Percentiles rank a stretch among this genome's conserved stretches.
Conservation (phyloP, 1,284 basidiomycete species). For the Waitea zeae region DNA sequence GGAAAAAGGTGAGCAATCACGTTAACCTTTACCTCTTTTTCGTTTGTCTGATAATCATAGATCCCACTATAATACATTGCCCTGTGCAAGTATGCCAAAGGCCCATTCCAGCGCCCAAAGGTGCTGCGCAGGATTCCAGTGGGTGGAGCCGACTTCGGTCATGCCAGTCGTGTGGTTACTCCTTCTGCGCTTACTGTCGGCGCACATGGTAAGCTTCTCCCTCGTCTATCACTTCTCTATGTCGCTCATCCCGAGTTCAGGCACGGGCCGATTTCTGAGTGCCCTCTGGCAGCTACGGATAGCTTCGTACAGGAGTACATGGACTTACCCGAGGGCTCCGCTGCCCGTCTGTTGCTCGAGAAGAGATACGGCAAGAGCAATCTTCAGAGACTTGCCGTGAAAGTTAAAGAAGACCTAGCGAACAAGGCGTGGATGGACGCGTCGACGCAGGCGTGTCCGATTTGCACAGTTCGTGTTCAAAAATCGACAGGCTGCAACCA, state of each 20-base stretch:
- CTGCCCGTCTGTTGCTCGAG: slow-evolving; percentile 32
- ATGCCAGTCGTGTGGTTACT: slow-evolving; percentile 47
- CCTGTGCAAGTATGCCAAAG: slow-evolving; percentile 58
- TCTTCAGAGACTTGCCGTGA: slow-evolving; percentile 34
- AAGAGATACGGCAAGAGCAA: slow-evolving; percentile 39
- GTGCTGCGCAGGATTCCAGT: slow-evolving; percentile 26
- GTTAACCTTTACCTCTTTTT: background rate
- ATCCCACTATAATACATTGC: slow-evolving; percentile 61
- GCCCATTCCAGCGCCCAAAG: slow-evolving; percentile 35
- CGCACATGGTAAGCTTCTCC: slow-evolving; percentile 38
- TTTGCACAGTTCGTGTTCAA: slow-evolving; percentile 51
- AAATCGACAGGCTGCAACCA: slow-evolving; percentile 65
- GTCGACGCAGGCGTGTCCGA: slow-evolving; percentile 53
- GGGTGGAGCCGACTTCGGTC: slow-evolving; percentile 53
- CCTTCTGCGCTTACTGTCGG: slow-evolving; percentile 60
- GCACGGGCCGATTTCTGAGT: slow-evolving; percentile 58
- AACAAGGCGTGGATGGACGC: slow-evolving; percentile 46
- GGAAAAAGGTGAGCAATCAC: slow-evolving; percentile 37
- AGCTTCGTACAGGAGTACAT: slow-evolving; percentile 47
- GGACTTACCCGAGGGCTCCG: slow-evolving; percentile 27
- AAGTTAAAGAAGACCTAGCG: slow-evolving; percentile 46
- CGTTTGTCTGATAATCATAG: slow-evolving; percentile 16
- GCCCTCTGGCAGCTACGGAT: slow-evolving; percentile 43
- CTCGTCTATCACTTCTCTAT: background rate
- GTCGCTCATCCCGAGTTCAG: slow-evolving; percentile 15